Evolutionary conservation across 805 yeast genomes (phyloP).

Genomic region (Starmerella kuoi): DNA sequence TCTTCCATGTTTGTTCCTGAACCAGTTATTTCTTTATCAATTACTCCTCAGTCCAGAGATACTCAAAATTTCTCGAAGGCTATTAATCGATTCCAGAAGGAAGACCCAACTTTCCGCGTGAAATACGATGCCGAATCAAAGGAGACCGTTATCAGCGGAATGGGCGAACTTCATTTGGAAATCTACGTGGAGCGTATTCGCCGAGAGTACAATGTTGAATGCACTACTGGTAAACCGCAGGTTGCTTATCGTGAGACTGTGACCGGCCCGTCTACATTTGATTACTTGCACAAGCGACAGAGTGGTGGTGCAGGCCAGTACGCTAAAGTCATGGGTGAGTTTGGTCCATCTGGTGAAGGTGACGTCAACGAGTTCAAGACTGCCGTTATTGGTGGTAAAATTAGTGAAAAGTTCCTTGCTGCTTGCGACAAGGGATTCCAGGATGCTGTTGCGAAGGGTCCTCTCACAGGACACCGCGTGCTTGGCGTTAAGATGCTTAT

Average conservation of each 20-base stretch:
- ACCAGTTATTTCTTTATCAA: slow-evolving; percentile 89
- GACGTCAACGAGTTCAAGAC: slow-evolving; percentile 59
- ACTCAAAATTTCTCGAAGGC: slow-evolving; percentile 89
- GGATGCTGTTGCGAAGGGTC: slow-evolving; percentile 91
- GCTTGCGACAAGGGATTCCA: slow-evolving; percentile 95
- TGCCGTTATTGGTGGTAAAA: slow-evolving; percentile 90
- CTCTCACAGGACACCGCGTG: slow-evolving; percentile 87
- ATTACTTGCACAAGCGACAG: slow-evolving; percentile 93
- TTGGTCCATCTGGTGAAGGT: slow-evolving; percentile 42
- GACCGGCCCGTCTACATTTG: slow-evolving; percentile 59
- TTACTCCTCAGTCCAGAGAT: slow-evolving; percentile 79
- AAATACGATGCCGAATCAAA: slow-evolving; percentile 80
- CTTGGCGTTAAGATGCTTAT: slow-evolving; percentile 86
- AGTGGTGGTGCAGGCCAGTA: slow-evolving; percentile 99
- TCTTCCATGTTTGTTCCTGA: slow-evolving; percentile 98
- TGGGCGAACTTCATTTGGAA: slow-evolving; percentile 96
- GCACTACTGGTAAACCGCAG: slow-evolving; percentile 93
- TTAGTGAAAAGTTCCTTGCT: slow-evolving; percentile 82
- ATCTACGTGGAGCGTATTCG: slow-evolving; percentile 96
- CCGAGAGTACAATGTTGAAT: slow-evolving; percentile 92
- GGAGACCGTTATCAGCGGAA: slow-evolving; percentile 89
- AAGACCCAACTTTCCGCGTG: slow-evolving; percentile 96
- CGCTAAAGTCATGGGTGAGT: slow-evolving; percentile 84
- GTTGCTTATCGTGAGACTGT: slow-evolving; percentile 96
- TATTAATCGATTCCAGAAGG: slow-evolving; percentile 92